Percentiles rank a stretch among this genome's conserved stretches.
Evolutionary conservation across 768 basidiomycete genomes (phyloP).

Genomic region (Psilocybe azurescens): DNA sequence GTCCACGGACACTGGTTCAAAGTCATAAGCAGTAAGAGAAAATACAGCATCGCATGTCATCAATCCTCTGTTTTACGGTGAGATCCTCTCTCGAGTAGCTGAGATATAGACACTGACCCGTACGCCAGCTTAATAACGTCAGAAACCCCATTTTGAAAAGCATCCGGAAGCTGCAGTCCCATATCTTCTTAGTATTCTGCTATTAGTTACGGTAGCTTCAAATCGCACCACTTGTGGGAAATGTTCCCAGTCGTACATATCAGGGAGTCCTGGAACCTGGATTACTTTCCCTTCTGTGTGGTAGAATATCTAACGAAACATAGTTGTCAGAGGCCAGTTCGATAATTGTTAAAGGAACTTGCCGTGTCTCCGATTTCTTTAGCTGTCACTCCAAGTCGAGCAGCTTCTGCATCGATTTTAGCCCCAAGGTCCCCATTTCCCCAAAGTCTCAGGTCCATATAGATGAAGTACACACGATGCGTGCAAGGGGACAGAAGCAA

Average conservation of each 20-base stretch:
- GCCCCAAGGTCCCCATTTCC: constrained; percentile 1
- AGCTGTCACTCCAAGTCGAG: not conserved
- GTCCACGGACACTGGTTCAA: constrained; percentile 8
- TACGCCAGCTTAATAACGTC: not conserved
- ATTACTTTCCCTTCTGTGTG: not conserved
- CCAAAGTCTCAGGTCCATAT: not conserved
- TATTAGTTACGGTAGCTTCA: not conserved
- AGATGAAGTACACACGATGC: not conserved
- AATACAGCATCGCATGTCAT: constrained; percentile 11
- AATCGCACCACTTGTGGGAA: constrained; percentile 17
- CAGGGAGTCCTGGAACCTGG: constrained; percentile 12
- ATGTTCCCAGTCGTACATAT: constrained; percentile 22
- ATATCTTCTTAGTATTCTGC: not conserved
- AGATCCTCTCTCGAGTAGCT: not conserved
- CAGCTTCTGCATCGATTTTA: not conserved
- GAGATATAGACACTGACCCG: constrained; percentile 4
- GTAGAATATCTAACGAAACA: not conserved
- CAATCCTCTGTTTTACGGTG: not conserved
- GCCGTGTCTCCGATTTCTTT: not conserved
- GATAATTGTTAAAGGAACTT: not conserved
- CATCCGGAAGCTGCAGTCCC: not conserved
- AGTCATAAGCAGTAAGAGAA: not conserved
- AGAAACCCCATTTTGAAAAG: not conserved
- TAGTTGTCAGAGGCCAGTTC: not conserved
- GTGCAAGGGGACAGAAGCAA: not conserved